Evolutionary conservation across 306 rosid species (phyloP).

Genomic region (Comarum palustre): DNA sequence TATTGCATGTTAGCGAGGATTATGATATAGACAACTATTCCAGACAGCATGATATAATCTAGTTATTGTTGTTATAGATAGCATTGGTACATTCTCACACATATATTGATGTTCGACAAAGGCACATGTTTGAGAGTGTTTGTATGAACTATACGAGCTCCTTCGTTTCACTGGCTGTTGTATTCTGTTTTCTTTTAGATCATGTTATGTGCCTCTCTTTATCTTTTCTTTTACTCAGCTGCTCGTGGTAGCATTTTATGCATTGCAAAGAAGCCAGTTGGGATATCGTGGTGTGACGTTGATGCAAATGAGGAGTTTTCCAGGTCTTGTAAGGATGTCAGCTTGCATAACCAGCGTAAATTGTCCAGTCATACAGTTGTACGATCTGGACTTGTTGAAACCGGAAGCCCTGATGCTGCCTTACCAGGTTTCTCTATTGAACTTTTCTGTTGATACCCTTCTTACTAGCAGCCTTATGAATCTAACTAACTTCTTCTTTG

Average conservation of each 20-base stretch:
- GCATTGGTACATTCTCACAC: not conserved
- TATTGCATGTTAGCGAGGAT: not conserved
- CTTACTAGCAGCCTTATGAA: not conserved
- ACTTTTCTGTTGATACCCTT: constrained; percentile 2
- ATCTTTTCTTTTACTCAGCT: constrained; percentile 37
- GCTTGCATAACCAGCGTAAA: constrained; percentile 28
- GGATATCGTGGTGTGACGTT: constrained; percentile 23
- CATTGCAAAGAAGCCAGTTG: constrained; percentile 32
- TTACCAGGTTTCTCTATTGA: constrained; percentile 50
- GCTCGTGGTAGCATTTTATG: constrained; percentile 30
- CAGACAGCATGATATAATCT: not conserved
- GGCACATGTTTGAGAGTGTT: not conserved
- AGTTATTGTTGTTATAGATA: not conserved
- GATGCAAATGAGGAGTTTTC: constrained; percentile 29
- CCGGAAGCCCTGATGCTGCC: constrained; percentile 46
- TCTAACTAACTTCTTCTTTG: constrained; percentile 1
- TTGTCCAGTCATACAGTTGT: constrained; percentile 39
- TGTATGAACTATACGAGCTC: constrained; percentile 5
- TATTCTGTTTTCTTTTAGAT: not conserved
- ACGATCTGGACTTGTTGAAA: constrained; percentile 54
- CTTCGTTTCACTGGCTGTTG: not conserved
- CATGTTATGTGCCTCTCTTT: not conserved
- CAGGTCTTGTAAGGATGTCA: constrained; percentile 22
- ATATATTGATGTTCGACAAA: not conserved
- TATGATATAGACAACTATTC: not conserved